Evolutionary conservation across 2,329 filamentous ascomycete species (phyloP).

Genomic region (Pestalotiopsis fici): DNA sequence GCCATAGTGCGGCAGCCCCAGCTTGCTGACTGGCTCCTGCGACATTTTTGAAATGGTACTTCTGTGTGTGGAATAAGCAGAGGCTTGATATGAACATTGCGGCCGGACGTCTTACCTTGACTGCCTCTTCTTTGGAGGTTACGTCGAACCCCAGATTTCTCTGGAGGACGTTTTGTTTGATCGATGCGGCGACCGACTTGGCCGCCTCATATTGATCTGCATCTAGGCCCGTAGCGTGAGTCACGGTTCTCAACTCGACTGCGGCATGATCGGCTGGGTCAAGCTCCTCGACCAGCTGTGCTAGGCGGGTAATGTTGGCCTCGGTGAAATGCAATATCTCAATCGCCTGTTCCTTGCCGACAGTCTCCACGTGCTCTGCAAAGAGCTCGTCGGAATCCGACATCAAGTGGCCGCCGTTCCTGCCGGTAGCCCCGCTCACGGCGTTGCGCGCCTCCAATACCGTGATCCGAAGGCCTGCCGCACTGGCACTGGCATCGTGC

Average conservation of each 20-base stretch:
- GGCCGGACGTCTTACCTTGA: too few relatives aligned
- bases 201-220: too few relatives aligned
- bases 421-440: constrained; percentile 2
- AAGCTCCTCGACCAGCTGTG: too few relatives aligned
- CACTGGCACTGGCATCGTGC: not conserved
- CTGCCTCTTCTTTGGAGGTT: too few relatives aligned
- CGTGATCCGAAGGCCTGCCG: not conserved
- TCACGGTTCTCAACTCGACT: too few relatives aligned
- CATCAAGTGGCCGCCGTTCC: not conserved
- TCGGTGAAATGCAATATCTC: not conserved
- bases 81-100: not conserved
- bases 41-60: not conserved
- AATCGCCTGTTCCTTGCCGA: not conserved
- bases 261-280: too few relatives aligned
- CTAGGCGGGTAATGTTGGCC: not conserved
- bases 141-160: too few relatives aligned
- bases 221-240: too few relatives aligned
- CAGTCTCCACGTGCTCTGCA: not conserved
- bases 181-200: too few relatives aligned
- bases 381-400: not conserved
- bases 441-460: constrained; percentile 4
- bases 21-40: constrained; percentile 36
- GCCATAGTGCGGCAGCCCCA: constrained; percentile 34
- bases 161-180: too few relatives aligned
- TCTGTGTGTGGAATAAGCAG: not conserved